A percentile compares a stretch with the other conserved stretches of the same genome.
phyloP scores from a whole-genome alignment of 306 rosid species.

The Vicia sativa region DNA sequence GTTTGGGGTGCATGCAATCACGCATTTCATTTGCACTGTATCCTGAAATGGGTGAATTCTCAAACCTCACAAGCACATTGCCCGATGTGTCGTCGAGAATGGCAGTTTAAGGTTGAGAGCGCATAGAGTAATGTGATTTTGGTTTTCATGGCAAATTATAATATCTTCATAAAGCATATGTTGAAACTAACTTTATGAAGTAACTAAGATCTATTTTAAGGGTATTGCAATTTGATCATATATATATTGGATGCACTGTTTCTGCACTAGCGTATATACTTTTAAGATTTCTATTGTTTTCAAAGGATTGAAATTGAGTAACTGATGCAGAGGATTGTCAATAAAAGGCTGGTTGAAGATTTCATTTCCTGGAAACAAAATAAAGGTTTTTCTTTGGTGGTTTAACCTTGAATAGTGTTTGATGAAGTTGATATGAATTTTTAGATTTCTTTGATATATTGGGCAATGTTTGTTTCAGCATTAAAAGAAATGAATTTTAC shows the following conservation, averaged over 20 bases:
- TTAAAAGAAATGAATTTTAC: too few relatives aligned
- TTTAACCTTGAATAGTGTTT: too few relatives aligned
- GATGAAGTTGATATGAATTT: too few relatives aligned
- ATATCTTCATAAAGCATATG: background rate
- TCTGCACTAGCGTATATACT: too few relatives aligned
- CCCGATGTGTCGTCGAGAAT: constrained; percentile 93
- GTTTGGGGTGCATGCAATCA: constrained; percentile 93
- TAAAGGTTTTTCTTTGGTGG: too few relatives aligned
- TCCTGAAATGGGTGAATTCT: constrained; percentile 88
- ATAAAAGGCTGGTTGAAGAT: too few relatives aligned
- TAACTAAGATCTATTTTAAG: background rate
- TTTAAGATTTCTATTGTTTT: too few relatives aligned
- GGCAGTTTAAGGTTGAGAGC: constrained; percentile 74
- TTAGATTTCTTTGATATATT: too few relatives aligned
- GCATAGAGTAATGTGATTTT: background rate
- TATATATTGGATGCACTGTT: background rate
- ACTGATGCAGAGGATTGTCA: too few relatives aligned
- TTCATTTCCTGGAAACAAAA: too few relatives aligned
- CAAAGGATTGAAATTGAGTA: too few relatives aligned
- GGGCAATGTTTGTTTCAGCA: too few relatives aligned
- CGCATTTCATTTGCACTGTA: constrained; percentile 93
- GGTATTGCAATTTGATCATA: background rate
- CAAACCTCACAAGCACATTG: constrained; percentile 89
- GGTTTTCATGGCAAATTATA: background rate
- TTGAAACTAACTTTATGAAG: background rate